phyloP scores from a whole-genome alignment of 441 rosid species.

The Pelargonium fulgidum region DNA sequence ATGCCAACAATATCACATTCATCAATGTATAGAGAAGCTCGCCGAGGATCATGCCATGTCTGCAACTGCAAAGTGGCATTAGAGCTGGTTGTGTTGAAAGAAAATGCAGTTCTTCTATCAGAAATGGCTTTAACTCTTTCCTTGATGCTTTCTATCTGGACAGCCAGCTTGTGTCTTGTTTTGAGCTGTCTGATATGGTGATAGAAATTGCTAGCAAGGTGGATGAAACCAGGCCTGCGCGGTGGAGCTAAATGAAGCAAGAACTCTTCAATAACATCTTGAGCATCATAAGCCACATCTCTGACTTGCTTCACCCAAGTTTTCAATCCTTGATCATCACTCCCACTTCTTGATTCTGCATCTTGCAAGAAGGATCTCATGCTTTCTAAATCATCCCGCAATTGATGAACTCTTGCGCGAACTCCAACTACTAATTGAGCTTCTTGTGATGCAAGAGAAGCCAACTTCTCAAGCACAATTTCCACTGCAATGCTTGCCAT shows the following conservation, averaged over 20 bases:
- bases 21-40: conserved; percentile 10
- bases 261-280: conserved; percentile 19
- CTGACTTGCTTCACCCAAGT: conserved; percentile 19
- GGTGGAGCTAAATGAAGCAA: conserved; percentile 1
- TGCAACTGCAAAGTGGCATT: not conserved
- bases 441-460: conserved; percentile 5
- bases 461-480: conserved; percentile 4
- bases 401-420: not conserved
- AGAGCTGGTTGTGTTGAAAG: conserved; percentile 10
- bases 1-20: conserved; percentile 16
- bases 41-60: conserved; percentile 16
- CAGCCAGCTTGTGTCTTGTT: conserved; percentile 10
- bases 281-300: conserved; percentile 16
- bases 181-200: conserved; percentile 8
- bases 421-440: not conserved
- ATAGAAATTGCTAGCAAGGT: not conserved
- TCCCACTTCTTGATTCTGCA: conserved; percentile 13
- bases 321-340: conserved; percentile 9
- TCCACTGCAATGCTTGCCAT: conserved; percentile 8
- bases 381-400: conserved; percentile 14
- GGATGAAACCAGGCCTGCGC: not conserved
- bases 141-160: conserved; percentile 8
- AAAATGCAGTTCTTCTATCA: conserved; percentile 4
- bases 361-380: conserved; percentile 14
- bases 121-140: not conserved